Evolutionary conservation across 495 filamentous ascomycete genomes (phyloP).

Genomic region (Podospora fimiseda): DNA sequence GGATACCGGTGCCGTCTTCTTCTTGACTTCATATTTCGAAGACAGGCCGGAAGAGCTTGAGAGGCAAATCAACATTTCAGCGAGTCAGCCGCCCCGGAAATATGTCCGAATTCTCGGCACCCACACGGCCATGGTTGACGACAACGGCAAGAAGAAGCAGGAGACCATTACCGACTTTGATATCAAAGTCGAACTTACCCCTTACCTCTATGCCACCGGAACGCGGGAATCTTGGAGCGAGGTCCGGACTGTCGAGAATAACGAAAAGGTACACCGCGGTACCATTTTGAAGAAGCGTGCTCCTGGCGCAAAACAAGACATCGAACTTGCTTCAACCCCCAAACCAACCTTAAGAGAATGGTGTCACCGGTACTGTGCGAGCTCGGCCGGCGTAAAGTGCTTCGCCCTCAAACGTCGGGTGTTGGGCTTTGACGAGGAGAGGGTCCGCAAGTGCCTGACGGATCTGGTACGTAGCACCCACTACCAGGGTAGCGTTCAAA

Average conservation of each 20-base stretch:
- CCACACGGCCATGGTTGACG: constrained; percentile 40
- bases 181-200: constrained; percentile 44
- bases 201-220: constrained; percentile 40
- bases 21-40: constrained; percentile 35
- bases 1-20: constrained; percentile 28
- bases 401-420: constrained; percentile 48
- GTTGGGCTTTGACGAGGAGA: constrained; percentile 43
- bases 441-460: constrained; percentile 38
- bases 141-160: constrained; percentile 40
- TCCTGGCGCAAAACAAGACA: constrained; percentile 31
- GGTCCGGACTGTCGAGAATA: constrained; percentile 34
- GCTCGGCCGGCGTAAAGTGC: constrained; percentile 41
- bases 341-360: constrained; percentile 47
- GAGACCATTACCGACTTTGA: constrained; percentile 45
- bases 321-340: constrained; percentile 27
- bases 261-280: constrained; percentile 36
- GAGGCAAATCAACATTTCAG: constrained; percentile 34
- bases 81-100: constrained; percentile 39
- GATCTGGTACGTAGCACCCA: constrained; percentile 49
- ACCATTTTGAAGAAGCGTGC: constrained; percentile 35
- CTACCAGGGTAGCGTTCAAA: constrained; percentile 50
- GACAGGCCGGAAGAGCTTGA: constrained; percentile 36
- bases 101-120: constrained; percentile 44
- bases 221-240: constrained; percentile 22
- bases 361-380: constrained; percentile 51